Evolutionary conservation across 805 yeast species (phyloP), one percentile per base, ranked within the genome.

Genomic region (Candida taoyuanica): DNA sequence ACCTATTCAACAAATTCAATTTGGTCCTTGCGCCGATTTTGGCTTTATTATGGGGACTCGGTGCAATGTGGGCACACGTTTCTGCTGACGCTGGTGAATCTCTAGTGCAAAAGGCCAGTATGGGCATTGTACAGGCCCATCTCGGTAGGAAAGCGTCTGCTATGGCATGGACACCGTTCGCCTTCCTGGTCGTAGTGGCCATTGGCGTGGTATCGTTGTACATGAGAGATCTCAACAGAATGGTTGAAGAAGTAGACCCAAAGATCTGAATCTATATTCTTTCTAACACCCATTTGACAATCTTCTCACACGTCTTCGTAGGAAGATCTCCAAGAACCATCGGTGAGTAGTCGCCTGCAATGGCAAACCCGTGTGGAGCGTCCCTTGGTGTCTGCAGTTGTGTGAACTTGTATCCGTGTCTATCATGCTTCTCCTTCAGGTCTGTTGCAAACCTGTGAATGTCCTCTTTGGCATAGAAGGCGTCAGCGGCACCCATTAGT

Each of bases 31-130:
- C 71, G 15, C 56, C 66, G 0, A 42, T 62, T 0, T 47, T 66
- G 32, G 62, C 68, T 5, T 52, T 78, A 3, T 30, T 78, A 2
- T 78, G 84, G 82, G 85, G 83, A 0, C 58, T 78, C 20, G 84
- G 84, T 3, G 65, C 84, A 1, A 77, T 79, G 73, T 70, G 83
- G 64, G 70, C 71, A 34, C 78, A 76, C 48, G 76, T 78, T 35
- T 81, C 82, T 0, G 65, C 69, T 0, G 62, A 62, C 27, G 60
- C 79, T 3, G 67, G 73, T 5, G 48, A 53, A 7, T 47, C 53
- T n/a, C 51, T 78, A 23, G 65, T 75, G 1, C 68, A 70, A 3
- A 57, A 64, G 1, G 67, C 81, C 11, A 74, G 81, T 15, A 65
- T 78, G 71, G 60, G 65, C 0, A 64, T 74, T 11, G 53, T 80